Evolutionary conservation across 2,329 filamentous ascomycete genomes (phyloP).

Genomic region (Rutstroemia sp.): DNA sequence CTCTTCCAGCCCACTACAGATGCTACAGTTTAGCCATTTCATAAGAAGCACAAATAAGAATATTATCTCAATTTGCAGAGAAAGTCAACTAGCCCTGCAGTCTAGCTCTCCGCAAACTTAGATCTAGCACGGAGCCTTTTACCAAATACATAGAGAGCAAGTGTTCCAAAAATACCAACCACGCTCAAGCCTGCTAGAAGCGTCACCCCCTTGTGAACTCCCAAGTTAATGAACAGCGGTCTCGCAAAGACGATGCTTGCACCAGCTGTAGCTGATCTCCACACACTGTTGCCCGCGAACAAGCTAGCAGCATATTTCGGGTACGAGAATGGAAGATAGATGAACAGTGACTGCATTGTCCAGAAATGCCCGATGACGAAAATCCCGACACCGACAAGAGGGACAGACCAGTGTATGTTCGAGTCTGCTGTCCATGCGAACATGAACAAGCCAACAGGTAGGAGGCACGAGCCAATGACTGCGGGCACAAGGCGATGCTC

Average conservation of each 20-base stretch:
- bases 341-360: slow-evolving; percentile 51
- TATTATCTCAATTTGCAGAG: no score
- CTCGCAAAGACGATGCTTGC: no score
- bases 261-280: slow-evolving; percentile 18
- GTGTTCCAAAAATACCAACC: slow-evolving; percentile 47
- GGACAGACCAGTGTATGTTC: slow-evolving; percentile 46
- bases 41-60: no score
- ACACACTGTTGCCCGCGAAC: slow-evolving; percentile 35
- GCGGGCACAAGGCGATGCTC: slow-evolving; percentile 42
- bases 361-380: slow-evolving; percentile 45
- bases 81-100: no score
- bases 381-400: slow-evolving; percentile 47
- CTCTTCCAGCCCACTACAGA: no score
- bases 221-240: slow-evolving; percentile 30
- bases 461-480: slow-evolving; percentile 42
- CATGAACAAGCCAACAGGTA: slow-evolving; percentile 50
- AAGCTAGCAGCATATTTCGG: slow-evolving; percentile 41
- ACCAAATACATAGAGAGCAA: slow-evolving; percentile 19
- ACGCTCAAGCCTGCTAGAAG: slow-evolving; percentile 48
- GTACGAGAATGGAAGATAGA: slow-evolving; percentile 43
- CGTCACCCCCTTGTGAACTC: slow-evolving; percentile 49
- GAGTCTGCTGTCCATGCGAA: slow-evolving; percentile 49
- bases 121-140: slow-evolving; percentile 22
- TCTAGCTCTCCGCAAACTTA: slow-evolving; percentile 19
- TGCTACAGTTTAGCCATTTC: no score